phyloP scores from a whole-genome alignment of 2,329 filamentous ascomycete species.

The Graphilbum sp. region DNA sequence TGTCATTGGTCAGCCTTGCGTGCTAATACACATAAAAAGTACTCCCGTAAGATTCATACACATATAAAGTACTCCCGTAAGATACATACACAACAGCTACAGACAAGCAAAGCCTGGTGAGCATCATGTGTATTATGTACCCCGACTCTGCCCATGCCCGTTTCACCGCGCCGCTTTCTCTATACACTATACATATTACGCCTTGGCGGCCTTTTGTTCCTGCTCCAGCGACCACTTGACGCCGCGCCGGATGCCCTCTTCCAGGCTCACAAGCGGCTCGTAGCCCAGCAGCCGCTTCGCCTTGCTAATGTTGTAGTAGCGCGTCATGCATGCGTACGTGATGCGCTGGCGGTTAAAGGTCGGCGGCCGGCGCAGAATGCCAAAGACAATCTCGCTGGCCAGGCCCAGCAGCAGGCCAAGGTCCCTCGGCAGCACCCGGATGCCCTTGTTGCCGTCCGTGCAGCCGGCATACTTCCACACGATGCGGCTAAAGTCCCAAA shows the following conservation, averaged over 20 bases:
- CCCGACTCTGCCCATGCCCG: too few relatives aligned
- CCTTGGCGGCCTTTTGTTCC: conserved; percentile 19
- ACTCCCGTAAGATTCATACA: too few relatives aligned
- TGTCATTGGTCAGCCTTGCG: not conserved
- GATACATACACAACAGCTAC: too few relatives aligned
- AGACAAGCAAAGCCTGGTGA: too few relatives aligned
- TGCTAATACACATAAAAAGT: too few relatives aligned
- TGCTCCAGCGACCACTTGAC: conserved; percentile 39
- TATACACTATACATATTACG: too few relatives aligned
- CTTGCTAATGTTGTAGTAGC: conserved; percentile 65
- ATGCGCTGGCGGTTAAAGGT: conserved; percentile 45
- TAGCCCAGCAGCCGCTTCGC: conserved; percentile 57
- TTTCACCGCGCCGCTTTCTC: too few relatives aligned
- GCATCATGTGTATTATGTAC: too few relatives aligned
- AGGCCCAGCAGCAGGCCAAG: conserved; percentile 35
- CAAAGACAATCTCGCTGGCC: conserved; percentile 34
- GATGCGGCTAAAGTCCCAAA: conserved; percentile 73
- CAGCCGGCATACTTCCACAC: conserved; percentile 53
- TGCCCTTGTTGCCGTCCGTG: conserved; percentile 28
- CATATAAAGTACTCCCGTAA: too few relatives aligned
- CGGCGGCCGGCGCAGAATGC: conserved; percentile 31
- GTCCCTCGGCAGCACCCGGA: conserved; percentile 36
- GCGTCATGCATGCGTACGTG: conserved; percentile 54
- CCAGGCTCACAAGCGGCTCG: conserved; percentile 45
- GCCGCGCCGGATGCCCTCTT: conserved; percentile 43